Base-by-base conservation (phyloP, 2,329 filamentous ascomycete genomes). In the Malbranchea zuffiana region DNA sequence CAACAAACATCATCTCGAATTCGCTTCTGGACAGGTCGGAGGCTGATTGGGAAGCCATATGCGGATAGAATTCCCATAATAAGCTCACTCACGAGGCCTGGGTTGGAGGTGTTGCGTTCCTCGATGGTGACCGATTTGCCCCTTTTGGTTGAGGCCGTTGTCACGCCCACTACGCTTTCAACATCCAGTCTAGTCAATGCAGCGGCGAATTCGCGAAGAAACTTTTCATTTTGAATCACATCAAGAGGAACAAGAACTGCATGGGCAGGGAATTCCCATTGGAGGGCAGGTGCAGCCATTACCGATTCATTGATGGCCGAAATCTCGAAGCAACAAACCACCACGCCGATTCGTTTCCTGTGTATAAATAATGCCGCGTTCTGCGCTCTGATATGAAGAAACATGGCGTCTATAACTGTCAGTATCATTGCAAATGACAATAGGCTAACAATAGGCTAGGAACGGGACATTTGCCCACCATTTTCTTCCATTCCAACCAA, bases 1-100 rank as follows among this genome's bases (percentile, higher is more conserved):
- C 58, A 72, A 3, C 68, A 41, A 1, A 72, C 59, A 5, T 75
- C 69, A 27, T 75, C 71, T 2, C 68, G 62, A 0, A 66, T 68
- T 25, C 66, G 55, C 43, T 75, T 77, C 27, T 46, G 54, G 16
- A 75, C 56, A 0, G 53, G 49, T 0, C 26, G 6, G 0, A 49
- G 45, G 1, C 44, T 10, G 6, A 43, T 41, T 0, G 50, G 39
- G 10, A 48, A 29, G 0, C 68, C 69, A 2, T 65, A 38, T 3
- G 60, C 56, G 16, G 53, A 47, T 3, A 72, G 46, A 3, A 69
- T 53, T 0, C 57, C 58, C 8, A 67, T 53, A 1, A 74, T 47
- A 3, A 69, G 55, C 31, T 74, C 66, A 0, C 68, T 74, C 0
- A 76, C 59, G 3, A 74, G 52, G 0, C 50, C 54, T 2, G 72